phyloP scores from a whole-genome alignment of 345 rosid species.

The Erucastrum elatum region DNA sequence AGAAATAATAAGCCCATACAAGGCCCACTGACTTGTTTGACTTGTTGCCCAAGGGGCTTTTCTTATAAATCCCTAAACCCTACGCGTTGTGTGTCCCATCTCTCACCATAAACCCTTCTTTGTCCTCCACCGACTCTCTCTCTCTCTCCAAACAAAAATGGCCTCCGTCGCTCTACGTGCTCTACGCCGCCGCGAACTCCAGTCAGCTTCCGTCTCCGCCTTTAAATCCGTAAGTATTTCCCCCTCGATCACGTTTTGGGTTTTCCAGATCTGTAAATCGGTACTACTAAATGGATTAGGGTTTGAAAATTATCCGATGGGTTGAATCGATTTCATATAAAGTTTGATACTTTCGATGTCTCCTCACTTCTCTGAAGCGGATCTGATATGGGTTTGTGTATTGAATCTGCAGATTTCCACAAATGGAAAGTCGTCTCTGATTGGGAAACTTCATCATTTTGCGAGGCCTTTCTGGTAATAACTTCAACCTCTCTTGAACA shows the following conservation, averaged over 20 bases:
- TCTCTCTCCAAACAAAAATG: slow-evolving; percentile 32
- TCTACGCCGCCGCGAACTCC: slow-evolving; percentile 49
- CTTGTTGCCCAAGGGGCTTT: slow-evolving; percentile 36
- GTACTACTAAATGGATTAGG: background rate
- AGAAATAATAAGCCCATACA: slow-evolving; percentile 8
- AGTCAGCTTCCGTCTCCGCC: slow-evolving; percentile 49
- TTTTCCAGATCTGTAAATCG: slow-evolving; percentile 11
- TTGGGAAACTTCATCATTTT: slow-evolving; percentile 40
- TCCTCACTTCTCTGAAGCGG: background rate
- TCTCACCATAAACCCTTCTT: slow-evolving; percentile 36
- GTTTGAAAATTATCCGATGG: background rate
- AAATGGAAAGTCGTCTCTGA: slow-evolving; percentile 52
- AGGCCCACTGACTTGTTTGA: no score
- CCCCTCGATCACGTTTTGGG: background rate
- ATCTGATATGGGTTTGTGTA: background rate
- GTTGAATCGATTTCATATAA: slow-evolving; percentile 5
- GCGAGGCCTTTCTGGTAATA: slow-evolving; percentile 68
- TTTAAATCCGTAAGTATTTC: slow-evolving; percentile 45
- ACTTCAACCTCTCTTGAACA: background rate
- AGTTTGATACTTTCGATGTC: background rate
- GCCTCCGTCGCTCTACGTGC: slow-evolving; percentile 52
- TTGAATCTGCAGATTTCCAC: slow-evolving; percentile 42
- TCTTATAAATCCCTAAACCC: slow-evolving; percentile 36
- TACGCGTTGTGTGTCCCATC: slow-evolving; percentile 20
- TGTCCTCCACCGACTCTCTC: slow-evolving; percentile 7